These are phyloP conservation scores for Martiniozyma asiatica DNA, from an alignment of 1,139 yeast genomes.

Conservation along the genomic window DNA sequence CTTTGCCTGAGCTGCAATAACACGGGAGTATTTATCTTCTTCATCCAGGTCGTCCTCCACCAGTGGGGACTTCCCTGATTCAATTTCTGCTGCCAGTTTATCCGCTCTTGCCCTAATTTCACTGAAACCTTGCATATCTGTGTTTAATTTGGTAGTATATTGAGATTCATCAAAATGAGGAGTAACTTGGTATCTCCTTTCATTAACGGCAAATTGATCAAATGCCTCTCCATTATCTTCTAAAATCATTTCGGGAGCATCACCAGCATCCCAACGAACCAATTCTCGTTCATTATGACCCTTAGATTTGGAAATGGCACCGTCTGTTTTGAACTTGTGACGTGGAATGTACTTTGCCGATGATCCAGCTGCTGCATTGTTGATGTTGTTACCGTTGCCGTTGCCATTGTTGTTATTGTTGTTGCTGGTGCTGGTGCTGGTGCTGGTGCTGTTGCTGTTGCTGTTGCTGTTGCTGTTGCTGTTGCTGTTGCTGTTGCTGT, in stretches of 20 bases:
- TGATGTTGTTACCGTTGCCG: conserved; percentile 5
- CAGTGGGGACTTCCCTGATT: conserved; percentile 47
- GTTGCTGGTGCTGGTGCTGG: conserved; percentile 10
- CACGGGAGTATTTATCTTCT: conserved; percentile 95
- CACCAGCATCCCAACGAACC: conserved; percentile 24
- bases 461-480: conserved; percentile 9
- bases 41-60: conserved; percentile 95
- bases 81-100: conserved; percentile 72
- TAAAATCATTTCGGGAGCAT: conserved; percentile 45
- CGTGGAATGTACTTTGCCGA: conserved; percentile 1
- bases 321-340: conserved; percentile 8
- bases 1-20: too few relatives aligned
- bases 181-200: conserved; percentile 77
- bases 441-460: conserved; percentile 6
- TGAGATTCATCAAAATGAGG: conserved; percentile 81
- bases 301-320: background rate
- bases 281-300: background rate
- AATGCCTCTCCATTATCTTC: conserved; percentile 37
- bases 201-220: conserved; percentile 91
- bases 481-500: conserved; percentile 9
- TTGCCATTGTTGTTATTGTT: conserved; percentile 8
- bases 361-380: conserved; percentile 2
- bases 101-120: conserved; percentile 63
- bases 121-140: conserved; percentile 59
- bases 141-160: conserved; percentile 79